Conservation (phyloP, 768 basidiomycete genomes). For the Pulveroboletus sp. region DNA sequence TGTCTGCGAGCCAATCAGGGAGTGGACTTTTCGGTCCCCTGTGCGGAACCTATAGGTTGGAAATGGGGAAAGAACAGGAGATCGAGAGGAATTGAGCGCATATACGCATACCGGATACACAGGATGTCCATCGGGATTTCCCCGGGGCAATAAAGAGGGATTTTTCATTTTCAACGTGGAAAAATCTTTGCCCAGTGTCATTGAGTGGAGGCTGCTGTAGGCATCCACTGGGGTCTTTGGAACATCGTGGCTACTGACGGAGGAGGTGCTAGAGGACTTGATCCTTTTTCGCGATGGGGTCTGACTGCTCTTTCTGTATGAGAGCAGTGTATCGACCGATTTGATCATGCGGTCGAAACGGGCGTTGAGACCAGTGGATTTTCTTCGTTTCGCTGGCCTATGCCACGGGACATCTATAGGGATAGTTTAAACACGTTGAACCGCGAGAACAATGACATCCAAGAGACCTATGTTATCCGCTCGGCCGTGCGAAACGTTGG, state of each 20-base stretch:
- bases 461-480: slow-evolving; percentile 15
- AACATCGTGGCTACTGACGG: slow-evolving; percentile 38
- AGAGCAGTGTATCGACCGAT: slow-evolving; percentile 44
- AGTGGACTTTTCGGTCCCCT: slow-evolving; percentile 31
- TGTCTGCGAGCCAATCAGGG: slow-evolving; percentile 54
- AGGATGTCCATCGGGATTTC: slow-evolving; percentile 6
- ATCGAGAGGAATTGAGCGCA: slow-evolving; percentile 19
- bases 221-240: slow-evolving; percentile 42
- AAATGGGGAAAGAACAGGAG: slow-evolving; percentile 10
- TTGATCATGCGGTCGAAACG: slow-evolving; percentile 68
- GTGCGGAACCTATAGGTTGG: slow-evolving; percentile 15
- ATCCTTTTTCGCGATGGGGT: slow-evolving; percentile 28
- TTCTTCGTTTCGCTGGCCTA: slow-evolving; percentile 43
- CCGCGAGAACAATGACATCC: not conserved
- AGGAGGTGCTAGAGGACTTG: slow-evolving; percentile 40
- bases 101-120: slow-evolving; percentile 29
- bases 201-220: slow-evolving; percentile 33
- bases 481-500: not conserved
- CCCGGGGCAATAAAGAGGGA: not conserved
- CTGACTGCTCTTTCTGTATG: slow-evolving; percentile 18
- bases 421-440: not conserved
- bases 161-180: slow-evolving; percentile 42
- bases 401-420: slow-evolving; percentile 6
- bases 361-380: slow-evolving; percentile 48
- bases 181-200: slow-evolving; percentile 38